Conservation (phyloP, 2,329 filamentous ascomycete genomes). For the Purpureocillium takamizusanense region DNA sequence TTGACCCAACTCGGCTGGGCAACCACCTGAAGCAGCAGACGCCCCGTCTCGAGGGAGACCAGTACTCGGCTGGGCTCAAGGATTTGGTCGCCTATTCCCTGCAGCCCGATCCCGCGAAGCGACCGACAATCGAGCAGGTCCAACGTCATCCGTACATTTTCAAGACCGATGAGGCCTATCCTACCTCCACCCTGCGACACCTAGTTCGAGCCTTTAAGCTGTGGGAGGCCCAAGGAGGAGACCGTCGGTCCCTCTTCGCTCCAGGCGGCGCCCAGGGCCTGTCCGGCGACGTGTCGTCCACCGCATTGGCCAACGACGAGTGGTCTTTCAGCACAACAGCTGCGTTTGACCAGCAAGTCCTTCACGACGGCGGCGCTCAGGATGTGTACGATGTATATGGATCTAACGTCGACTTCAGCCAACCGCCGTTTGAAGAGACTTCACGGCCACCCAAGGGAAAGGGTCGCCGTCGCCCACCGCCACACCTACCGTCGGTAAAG, state of each 20-base stretch:
- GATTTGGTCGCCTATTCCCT: constrained; percentile 67
- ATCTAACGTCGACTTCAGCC: constrained; percentile 43
- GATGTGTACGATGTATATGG: constrained; percentile 55
- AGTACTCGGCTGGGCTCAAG: constrained; percentile 60
- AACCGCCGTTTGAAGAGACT: constrained; percentile 35
- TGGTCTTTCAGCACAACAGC: constrained; percentile 62
- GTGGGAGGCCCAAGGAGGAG: constrained; percentile 69
- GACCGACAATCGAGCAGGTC: constrained; percentile 61
- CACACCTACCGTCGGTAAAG: constrained; percentile 46
- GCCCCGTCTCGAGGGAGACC: constrained; percentile 61
- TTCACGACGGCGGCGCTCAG: constrained; percentile 43
- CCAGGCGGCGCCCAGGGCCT: constrained; percentile 49
- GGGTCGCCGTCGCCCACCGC: constrained; percentile 46
- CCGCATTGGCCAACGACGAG: constrained; percentile 44
- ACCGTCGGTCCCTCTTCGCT: constrained; percentile 55
- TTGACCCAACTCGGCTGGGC: constrained; percentile 39
- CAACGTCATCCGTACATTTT: constrained; percentile 61
- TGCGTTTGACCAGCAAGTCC: constrained; percentile 51
- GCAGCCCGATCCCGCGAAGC: constrained; percentile 55
- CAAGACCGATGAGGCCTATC: constrained; percentile 53
- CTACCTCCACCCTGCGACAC: constrained; percentile 52
- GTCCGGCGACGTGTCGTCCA: constrained; percentile 31
- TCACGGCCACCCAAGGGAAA: constrained; percentile 45
- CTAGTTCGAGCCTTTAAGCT: constrained; percentile 64
- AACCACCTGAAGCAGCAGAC: constrained; percentile 50